Evolutionary conservation across 306 rosid genomes (phyloP).

Genomic region (Vicia sativa): DNA sequence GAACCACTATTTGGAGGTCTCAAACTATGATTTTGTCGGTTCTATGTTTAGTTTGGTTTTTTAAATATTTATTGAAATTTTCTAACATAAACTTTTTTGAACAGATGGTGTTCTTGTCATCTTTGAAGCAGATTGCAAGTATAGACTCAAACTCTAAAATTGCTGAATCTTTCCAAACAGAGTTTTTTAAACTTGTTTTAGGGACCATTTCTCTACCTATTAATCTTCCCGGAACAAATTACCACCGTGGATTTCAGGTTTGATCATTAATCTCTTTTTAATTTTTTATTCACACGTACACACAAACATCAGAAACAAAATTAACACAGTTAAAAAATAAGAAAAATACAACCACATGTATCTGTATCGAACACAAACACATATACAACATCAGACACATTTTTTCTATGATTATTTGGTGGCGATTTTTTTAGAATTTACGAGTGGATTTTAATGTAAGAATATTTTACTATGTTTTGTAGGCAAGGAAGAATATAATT

Average conservation of each 20-base stretch:
- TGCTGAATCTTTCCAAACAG: conserved; percentile 58
- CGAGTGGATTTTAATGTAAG: neutral
- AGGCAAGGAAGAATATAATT: conserved; percentile 87
- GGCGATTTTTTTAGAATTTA: neutral
- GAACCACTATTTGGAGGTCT: neutral
- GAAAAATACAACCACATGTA: neutral
- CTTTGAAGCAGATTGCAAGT: conserved; percentile 82
- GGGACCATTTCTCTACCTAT: conserved; percentile 94
- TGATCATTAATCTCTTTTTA: conserved; percentile 5
- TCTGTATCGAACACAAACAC: too few species aligned
- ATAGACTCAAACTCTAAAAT: conserved; percentile 55
- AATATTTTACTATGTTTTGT: neutral
- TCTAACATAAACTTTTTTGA: neutral
- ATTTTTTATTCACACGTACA: too few species aligned
- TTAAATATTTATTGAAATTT: neutral
- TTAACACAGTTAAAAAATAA: neutral
- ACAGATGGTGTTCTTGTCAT: conserved; percentile 89
- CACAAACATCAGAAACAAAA: neutral
- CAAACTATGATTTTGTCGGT: neutral
- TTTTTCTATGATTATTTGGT: too few species aligned
- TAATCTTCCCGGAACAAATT: conserved; percentile 89
- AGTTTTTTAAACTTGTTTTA: conserved; percentile 84
- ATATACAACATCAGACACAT: too few species aligned
- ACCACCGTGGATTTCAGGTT: conserved; percentile 79
- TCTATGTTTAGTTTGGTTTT: neutral